Evolutionary conservation across 441 rosid genomes (phyloP).

Genomic region (Erodium texanum): DNA sequence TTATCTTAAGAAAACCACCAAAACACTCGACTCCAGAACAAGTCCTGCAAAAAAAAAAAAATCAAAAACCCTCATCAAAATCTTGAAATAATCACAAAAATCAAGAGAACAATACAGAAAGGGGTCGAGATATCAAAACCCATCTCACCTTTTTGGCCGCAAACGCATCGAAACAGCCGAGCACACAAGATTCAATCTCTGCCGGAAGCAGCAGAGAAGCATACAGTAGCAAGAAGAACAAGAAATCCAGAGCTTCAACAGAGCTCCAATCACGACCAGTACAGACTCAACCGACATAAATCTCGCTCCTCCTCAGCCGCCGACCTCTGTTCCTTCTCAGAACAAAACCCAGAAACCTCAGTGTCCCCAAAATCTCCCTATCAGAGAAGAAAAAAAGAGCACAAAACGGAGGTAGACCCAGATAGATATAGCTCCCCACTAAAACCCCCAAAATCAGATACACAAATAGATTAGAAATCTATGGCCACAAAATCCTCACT

Average conservation of each 20-base stretch:
- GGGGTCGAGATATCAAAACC: not conserved
- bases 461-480: not conserved
- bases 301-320: slow-evolving; percentile 25
- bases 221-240: slow-evolving; percentile 10
- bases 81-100: not conserved
- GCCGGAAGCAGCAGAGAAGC: too few species aligned
- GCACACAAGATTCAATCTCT: too few species aligned
- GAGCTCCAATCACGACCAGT: slow-evolving; percentile 56
- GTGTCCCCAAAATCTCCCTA: not conserved
- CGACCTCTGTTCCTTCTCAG: not conserved
- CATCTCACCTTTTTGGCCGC: slow-evolving; percentile 51
- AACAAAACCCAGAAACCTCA: not conserved
- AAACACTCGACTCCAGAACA: slow-evolving; percentile 65
- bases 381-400: not conserved
- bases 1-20: slow-evolving; percentile 56
- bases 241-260: slow-evolving; percentile 43
- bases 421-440: not conserved
- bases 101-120: not conserved
- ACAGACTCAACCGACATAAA: slow-evolving; percentile 85
- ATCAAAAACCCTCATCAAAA: slow-evolving; percentile 5
- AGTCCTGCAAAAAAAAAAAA: slow-evolving; percentile 40
- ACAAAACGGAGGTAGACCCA: not conserved
- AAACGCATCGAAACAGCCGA: slow-evolving; percentile 57
- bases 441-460: not conserved
- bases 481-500: not conserved